Percentiles rank a stretch among this genome's conserved stretches.
phyloP scores from a whole-genome alignment of 2,329 filamentous ascomycete species.

The Aspergillus ochraceoroseus region DNA sequence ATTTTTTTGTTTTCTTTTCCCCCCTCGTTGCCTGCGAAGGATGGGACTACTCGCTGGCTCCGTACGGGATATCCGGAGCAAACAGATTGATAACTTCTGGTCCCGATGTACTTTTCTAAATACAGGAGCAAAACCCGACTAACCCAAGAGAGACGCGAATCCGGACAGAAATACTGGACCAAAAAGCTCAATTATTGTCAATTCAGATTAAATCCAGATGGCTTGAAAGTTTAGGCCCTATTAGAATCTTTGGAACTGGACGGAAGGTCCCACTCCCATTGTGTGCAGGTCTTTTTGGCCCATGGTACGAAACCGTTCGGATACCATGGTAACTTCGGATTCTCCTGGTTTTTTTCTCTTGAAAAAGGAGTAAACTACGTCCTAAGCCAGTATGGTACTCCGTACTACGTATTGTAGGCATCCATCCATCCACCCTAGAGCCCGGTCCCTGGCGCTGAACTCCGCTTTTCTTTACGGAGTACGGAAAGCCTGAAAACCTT shows the following conservation, averaged over 20 bases:
- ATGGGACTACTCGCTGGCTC: too few relatives aligned
- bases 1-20: too few relatives aligned
- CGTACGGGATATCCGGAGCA: background rate
- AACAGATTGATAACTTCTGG: background rate
- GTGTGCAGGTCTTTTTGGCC: conserved; percentile 2
- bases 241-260: conserved; percentile 20
- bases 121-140: conserved; percentile 4
- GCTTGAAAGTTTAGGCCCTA: conserved; percentile 1
- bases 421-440: conserved; percentile 1
- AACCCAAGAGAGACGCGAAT: conserved; percentile 4
- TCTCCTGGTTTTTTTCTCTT: background rate
- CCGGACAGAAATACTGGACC: conserved; percentile 7
- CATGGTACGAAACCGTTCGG: conserved; percentile 7
- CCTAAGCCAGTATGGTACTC: conserved; percentile 5
- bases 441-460: conserved; percentile 22
- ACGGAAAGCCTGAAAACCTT: too few relatives aligned
- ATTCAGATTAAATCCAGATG: background rate
- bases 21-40: too few relatives aligned
- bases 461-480: conserved; percentile 18
- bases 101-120: conserved; percentile 1
- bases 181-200: background rate
- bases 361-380: conserved; percentile 1
- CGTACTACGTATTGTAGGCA: conserved; percentile 1
- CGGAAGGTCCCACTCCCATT: conserved; percentile 16
- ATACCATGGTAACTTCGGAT: conserved; percentile 10